Base-by-base conservation (phyloP, 75 land plant species). In the Pinus albicaulis region DNA sequence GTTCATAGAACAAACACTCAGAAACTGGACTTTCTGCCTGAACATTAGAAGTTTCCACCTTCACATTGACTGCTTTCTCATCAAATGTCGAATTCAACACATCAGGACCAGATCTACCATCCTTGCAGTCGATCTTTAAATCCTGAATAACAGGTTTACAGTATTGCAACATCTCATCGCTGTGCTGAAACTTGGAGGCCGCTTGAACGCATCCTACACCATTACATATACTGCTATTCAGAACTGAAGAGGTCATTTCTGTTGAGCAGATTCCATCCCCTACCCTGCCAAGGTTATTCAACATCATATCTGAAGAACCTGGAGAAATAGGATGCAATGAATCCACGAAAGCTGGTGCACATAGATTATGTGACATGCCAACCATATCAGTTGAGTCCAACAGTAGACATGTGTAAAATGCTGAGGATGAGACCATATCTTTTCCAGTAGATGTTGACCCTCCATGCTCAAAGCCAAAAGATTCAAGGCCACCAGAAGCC, bases 1-100 rank as follows among this genome's bases (percentile, higher is more conserved):
- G 95, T 71, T 97, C 95, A 79, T 97, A 97, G 66, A 79, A 94
- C 55, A 94, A 77, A 38, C 78, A 68, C 57, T 88, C 93, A 4
- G 77, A 56, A 55, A 79, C 26, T 72, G 74, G 74, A 72, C 25
- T 55, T 72, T 72, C 55, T 11, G 57, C 25, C 44, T n/a, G 34
- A 16, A 23, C 23, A 38, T 41, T 16, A 23, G 71, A 15, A 38
- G 22, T n/a, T 41, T 68, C 48, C 48, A 28, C 71, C 19, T 41
- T 68, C 1, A 17, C 2, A 41, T 8, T n/a, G 5, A 41, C 23
- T 68, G 5, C 71, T 7, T 10, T 68, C n/a, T 41, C 71, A 68
- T 68, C 34, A 36, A 22, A 34, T 68, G 44, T 44, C 71, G n/a
- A 68, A 44, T 14, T 38, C 38, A 20, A 2, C 16, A 41, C 23